These are phyloP conservation scores for Lodderomyces beijingensis DNA, from an alignment of 1,139 yeast species.

Conservation along the genomic window DNA sequence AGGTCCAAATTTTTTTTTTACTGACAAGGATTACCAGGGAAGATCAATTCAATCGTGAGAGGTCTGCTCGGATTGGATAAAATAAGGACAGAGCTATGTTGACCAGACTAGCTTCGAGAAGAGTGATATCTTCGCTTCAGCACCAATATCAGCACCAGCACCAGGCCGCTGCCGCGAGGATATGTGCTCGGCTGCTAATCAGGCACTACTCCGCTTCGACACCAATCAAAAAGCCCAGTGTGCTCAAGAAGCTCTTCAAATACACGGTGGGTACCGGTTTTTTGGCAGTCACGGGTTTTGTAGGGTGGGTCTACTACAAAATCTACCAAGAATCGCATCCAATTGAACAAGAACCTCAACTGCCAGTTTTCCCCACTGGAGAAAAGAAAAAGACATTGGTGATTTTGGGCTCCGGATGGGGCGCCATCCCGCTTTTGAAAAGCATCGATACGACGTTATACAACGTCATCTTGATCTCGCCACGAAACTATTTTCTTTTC, in stretches of 20 bases:
- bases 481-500: slow-evolving; percentile 89
- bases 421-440: slow-evolving; percentile 74
- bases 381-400: slow-evolving; percentile 82
- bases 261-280: slow-evolving; percentile 5
- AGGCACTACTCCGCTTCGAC: no score
- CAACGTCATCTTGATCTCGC: slow-evolving; percentile 84
- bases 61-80: no score
- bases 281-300: slow-evolving; percentile 18
- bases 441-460: slow-evolving; percentile 78
- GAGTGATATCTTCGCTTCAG: no score
- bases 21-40: no score
- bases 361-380: slow-evolving; percentile 56
- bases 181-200: no score
- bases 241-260: slow-evolving; percentile 4
- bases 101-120: no score
- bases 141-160: no score
- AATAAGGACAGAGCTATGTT: no score
- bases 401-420: slow-evolving; percentile 94
- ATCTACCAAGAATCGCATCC: slow-evolving; percentile 63
- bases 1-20: no score
- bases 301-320: slow-evolving; percentile 50
- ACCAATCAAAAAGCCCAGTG: no score
- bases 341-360: slow-evolving; percentile 47
- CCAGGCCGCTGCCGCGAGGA: no score
- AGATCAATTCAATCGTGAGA: no score